phyloP scores from a whole-genome alignment of 2,329 filamentous ascomycete genomes.

The Arthrobotrys sinensis region DNA sequence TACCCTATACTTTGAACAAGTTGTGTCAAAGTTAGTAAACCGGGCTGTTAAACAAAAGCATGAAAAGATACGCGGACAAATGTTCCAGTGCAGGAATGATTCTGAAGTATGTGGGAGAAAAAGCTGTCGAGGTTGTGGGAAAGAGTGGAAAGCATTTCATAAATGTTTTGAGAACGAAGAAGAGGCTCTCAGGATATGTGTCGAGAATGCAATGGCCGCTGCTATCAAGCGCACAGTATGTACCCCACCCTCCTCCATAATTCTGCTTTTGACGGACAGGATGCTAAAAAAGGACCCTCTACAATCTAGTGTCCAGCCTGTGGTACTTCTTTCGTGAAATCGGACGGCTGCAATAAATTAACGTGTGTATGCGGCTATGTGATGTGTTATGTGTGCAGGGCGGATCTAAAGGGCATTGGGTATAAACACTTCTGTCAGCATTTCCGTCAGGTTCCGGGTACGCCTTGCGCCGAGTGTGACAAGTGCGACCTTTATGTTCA shows the following conservation, averaged over 20 bases:
- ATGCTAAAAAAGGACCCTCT: background rate
- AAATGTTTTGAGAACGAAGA: slow-evolving; percentile 88
- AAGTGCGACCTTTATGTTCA: slow-evolving; percentile 81
- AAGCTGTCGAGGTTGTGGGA: slow-evolving; percentile 86
- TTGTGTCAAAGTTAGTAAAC: slow-evolving; percentile 15
- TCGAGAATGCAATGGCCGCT: slow-evolving; percentile 93
- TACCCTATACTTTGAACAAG: slow-evolving; percentile 37
- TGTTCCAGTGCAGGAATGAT: slow-evolving; percentile 82
- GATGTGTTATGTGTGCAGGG: slow-evolving; percentile 97
- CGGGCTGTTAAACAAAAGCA: slow-evolving; percentile 72
- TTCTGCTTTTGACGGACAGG: background rate
- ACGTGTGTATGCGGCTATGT: slow-evolving; percentile 95
- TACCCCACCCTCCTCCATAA: background rate
- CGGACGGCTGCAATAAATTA: slow-evolving; percentile 94
- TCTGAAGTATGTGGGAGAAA: slow-evolving; percentile 73
- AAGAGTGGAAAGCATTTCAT: slow-evolving; percentile 89
- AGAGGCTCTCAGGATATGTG: slow-evolving; percentile 85
- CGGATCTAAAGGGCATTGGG: slow-evolving; percentile 79
- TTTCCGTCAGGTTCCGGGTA: slow-evolving; percentile 85
- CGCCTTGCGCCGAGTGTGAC: slow-evolving; percentile 82
- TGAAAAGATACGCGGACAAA: slow-evolving; percentile 79
- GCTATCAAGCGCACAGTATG: slow-evolving; percentile 81
- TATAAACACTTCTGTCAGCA: slow-evolving; percentile 98
- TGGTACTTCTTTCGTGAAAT: slow-evolving; percentile 92
- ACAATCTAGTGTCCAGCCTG: slow-evolving; percentile 84